phyloP scores from a whole-genome alignment of 2,329 filamentous ascomycete species.

The Emydomyces testavorans region DNA sequence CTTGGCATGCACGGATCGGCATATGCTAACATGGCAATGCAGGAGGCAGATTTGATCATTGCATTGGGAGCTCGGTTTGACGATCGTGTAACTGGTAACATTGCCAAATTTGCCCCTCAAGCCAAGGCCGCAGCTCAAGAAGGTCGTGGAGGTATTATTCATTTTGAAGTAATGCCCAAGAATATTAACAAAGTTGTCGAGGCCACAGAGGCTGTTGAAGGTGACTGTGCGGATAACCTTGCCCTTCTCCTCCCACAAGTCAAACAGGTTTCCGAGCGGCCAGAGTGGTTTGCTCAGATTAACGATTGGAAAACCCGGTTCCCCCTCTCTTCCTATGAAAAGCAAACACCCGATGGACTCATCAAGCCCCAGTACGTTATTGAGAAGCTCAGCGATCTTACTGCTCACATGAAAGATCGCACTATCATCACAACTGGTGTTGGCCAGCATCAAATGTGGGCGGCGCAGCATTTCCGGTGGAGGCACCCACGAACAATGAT shows the following conservation, averaged over 20 bases:
- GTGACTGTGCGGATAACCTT: constrained; percentile 75
- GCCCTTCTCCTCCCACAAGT: constrained; percentile 62
- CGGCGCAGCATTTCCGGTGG: constrained; percentile 94
- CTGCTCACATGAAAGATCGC: constrained; percentile 63
- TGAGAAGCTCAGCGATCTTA: constrained; percentile 76
- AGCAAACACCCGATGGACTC: constrained; percentile 58
- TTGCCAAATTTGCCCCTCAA: constrained; percentile 77
- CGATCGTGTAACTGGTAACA: constrained; percentile 76
- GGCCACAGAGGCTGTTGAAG: constrained; percentile 88
- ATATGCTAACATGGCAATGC: constrained; percentile 96
- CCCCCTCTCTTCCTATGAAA: constrained; percentile 73
- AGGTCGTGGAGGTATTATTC: constrained; percentile 82
- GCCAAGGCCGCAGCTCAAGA: constrained; percentile 76
- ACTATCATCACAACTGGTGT: constrained; percentile 90
- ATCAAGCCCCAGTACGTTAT: constrained; percentile 96
- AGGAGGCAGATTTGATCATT: constrained; percentile 91
- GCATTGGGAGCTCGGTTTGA: constrained; percentile 90
- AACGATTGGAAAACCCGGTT: constrained; percentile 82
- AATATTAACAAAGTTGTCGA: constrained; percentile 99
- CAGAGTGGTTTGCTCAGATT: constrained; percentile 84
- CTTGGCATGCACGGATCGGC: constrained; percentile 96
- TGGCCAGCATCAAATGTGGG: constrained; percentile 98
- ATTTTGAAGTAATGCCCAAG: constrained; percentile 98
- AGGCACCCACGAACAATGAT: constrained; percentile 84
- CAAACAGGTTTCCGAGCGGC: constrained; percentile 52